Percentiles rank a stretch among this genome's conserved stretches.
phyloP scores from a whole-genome alignment of 1,284 basidiomycete species.

The Ganoderma resinaceum region DNA sequence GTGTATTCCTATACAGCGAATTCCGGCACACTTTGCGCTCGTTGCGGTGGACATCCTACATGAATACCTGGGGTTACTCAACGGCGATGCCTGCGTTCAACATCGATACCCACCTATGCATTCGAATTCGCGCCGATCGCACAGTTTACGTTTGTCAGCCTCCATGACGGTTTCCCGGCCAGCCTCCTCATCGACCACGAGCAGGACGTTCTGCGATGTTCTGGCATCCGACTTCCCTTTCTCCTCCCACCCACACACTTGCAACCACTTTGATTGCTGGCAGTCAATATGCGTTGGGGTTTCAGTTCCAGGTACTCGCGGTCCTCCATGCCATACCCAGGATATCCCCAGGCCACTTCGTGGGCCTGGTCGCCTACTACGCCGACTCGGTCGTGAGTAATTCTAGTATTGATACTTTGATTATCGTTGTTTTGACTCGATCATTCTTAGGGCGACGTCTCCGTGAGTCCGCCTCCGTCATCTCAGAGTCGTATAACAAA shows the following conservation, averaged over 20 bases:
- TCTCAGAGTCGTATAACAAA: neutral
- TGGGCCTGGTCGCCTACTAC: neutral
- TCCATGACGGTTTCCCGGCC: neutral
- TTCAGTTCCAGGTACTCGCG: neutral
- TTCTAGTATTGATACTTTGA: neutral
- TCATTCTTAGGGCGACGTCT: neutral
- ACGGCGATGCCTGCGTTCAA: too few relatives aligned
- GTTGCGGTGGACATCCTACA: too few relatives aligned
- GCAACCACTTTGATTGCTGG: neutral
- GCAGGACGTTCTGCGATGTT: neutral
- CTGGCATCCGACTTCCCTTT: neutral
- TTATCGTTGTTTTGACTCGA: neutral
- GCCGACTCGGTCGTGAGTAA: neutral
- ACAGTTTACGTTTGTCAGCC: too few relatives aligned
- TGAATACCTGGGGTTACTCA: too few relatives aligned
- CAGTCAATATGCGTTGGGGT: neutral
- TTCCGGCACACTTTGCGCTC: too few relatives aligned
- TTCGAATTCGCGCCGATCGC: too few relatives aligned
- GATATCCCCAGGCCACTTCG: neutral
- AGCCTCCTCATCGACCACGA: neutral
- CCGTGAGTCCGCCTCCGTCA: neutral
- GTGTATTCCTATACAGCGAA: too few relatives aligned
- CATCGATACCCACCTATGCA: too few relatives aligned
- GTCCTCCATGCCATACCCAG: constrained; percentile 35
- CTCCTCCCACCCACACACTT: neutral